Evolutionary conservation across 192 early-diverging fungal genomes (phyloP).

Genomic region (Umbelopsis isabellina): DNA sequence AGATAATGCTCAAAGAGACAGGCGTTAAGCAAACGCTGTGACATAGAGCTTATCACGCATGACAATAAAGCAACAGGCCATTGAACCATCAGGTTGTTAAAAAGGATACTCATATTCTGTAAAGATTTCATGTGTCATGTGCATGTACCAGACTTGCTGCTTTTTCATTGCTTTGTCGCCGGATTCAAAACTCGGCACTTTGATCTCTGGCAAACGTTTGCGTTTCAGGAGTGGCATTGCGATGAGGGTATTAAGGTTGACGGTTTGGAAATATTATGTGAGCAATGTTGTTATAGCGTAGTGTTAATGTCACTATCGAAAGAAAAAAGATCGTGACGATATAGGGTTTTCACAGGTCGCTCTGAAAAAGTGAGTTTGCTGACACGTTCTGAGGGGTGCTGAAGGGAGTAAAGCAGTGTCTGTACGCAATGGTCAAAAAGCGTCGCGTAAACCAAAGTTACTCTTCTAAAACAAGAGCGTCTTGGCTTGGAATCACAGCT

Average conservation of each 20-base stretch:
- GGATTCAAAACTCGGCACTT: slow-evolving; percentile 24
- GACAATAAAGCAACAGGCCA: not conserved
- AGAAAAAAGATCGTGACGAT: slow-evolving; percentile 14
- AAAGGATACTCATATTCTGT: slow-evolving; percentile 54
- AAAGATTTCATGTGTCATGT: slow-evolving; percentile 60
- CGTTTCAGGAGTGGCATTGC: slow-evolving; percentile 41
- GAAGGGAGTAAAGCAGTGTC: not conserved
- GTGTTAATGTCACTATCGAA: slow-evolving; percentile 8
- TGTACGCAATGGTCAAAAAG: too few species aligned
- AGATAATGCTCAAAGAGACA: not conserved
- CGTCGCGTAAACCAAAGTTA: too few species aligned
- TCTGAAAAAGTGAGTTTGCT: not conserved
- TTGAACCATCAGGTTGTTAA: slow-evolving; percentile 1
- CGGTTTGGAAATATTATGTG: not conserved
- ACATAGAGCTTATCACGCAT: slow-evolving; percentile 3
- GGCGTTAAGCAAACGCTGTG: not conserved
- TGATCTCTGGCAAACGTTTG: slow-evolving; percentile 27
- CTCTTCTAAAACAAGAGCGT: too few species aligned
- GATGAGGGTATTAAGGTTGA: not conserved
- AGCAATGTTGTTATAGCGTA: not conserved
- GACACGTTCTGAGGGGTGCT: not conserved
- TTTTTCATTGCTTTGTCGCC: slow-evolving; percentile 35
- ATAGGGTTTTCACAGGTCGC: not conserved
- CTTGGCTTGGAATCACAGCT: too few species aligned
- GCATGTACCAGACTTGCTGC: slow-evolving; percentile 52